Conservation (phyloP, 306 rosid species). For the Rosa lucieae region DNA sequence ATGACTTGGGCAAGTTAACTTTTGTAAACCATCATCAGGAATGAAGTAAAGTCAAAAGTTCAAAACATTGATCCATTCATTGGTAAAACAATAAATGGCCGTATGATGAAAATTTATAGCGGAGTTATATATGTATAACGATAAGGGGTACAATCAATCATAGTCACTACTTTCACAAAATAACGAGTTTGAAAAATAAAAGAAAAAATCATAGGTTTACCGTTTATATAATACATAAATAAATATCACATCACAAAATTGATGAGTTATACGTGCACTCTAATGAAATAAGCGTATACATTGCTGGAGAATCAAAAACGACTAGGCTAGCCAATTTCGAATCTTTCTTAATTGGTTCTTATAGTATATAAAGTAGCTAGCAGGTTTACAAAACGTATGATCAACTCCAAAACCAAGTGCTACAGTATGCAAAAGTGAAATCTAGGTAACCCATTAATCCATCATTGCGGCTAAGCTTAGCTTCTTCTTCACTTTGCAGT, state of each 20-base stretch:
- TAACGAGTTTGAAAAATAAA: not conserved
- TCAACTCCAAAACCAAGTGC: not conserved
- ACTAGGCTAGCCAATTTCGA: not conserved
- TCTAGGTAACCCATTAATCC: not conserved
- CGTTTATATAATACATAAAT: no score
- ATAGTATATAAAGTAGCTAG: not conserved
- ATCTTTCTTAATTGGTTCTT: not conserved
- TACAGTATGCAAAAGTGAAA: not conserved
- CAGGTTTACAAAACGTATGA: not conserved
- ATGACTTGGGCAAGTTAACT: no score
- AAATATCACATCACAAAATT: not conserved
- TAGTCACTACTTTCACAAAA: not conserved
- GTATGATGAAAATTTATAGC: no score
- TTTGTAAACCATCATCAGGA: no score
- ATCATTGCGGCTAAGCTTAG: not conserved
- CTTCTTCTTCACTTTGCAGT: not conserved
- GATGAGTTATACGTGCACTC: not conserved
- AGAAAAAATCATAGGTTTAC: not conserved
- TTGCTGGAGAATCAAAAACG: not conserved
- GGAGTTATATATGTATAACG: no score
- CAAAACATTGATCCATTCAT: no score
- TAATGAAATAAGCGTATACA: not conserved
- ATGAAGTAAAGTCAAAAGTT: no score
- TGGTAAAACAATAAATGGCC: no score
- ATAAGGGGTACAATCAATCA: not conserved